A percentile compares a stretch with the other conserved stretches of the same genome.
Conservation (phyloP, 495 filamentous ascomycete species). For the Articulospora tetracladia region DNA sequence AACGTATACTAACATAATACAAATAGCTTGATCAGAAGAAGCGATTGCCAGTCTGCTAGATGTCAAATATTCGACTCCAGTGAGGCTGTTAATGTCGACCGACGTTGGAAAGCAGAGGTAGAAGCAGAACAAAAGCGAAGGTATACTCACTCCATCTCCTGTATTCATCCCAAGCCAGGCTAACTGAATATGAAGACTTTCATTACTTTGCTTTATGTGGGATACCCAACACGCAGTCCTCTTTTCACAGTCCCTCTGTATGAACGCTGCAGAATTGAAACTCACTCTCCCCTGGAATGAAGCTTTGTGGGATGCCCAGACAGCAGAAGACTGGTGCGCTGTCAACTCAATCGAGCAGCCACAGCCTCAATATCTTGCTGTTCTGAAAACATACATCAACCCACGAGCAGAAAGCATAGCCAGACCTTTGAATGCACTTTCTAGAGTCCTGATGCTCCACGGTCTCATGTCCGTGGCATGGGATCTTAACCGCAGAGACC, state of each 20-base stretch:
- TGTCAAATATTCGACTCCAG: slow-evolving; percentile 21
- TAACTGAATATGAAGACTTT: slow-evolving; percentile 29
- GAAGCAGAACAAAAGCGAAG: slow-evolving; percentile 51
- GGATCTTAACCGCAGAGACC: slow-evolving; percentile 51
- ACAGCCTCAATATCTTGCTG: slow-evolving; percentile 38
- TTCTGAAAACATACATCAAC: slow-evolving; percentile 49
- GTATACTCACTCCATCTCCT: slow-evolving; percentile 17
- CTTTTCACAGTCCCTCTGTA: slow-evolving; percentile 54
- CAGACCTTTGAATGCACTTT: slow-evolving; percentile 42
- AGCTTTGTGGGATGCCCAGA: slow-evolving; percentile 46
- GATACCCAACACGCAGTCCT: slow-evolving; percentile 53
- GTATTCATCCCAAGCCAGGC: not conserved
- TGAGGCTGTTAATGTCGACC: slow-evolving; percentile 29
- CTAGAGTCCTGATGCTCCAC: slow-evolving; percentile 44
- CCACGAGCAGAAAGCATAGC: slow-evolving; percentile 26
- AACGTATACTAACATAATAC: not conserved
- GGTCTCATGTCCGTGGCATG: slow-evolving; percentile 54
- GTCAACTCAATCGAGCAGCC: slow-evolving; percentile 28
- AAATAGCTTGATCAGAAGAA: slow-evolving; percentile 44
- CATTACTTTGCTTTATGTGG: slow-evolving; percentile 57
- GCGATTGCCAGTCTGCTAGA: slow-evolving; percentile 43
- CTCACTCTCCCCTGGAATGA: slow-evolving; percentile 43
- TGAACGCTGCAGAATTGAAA: slow-evolving; percentile 54
- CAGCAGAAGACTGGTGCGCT: slow-evolving; percentile 41
- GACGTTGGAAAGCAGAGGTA: slow-evolving; percentile 43